Percentiles rank a stretch among this genome's conserved stretches.
Evolutionary conservation across 2,329 filamentous ascomycete species (phyloP).

Genomic region (Penicillium rolfsii): DNA sequence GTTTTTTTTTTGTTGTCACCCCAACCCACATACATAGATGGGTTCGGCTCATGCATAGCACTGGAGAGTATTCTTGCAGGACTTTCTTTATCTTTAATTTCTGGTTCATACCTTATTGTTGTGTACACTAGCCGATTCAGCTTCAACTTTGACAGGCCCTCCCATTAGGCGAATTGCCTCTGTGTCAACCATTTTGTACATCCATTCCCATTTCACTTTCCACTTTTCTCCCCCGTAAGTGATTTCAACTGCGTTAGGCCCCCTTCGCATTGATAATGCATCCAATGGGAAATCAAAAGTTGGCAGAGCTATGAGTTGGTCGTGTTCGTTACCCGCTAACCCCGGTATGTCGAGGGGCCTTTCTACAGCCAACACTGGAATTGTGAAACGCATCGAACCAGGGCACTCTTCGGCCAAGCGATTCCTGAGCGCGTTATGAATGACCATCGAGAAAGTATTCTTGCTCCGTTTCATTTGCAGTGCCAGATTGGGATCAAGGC

Average conservation of each 20-base stretch:
- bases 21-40: conserved; percentile 22
- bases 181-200: conserved; percentile 45
- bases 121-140: conserved; percentile 33
- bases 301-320: conserved; percentile 32
- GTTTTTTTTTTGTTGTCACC: conserved; percentile 21
- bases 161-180: conserved; percentile 39
- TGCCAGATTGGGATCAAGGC: conserved; percentile 12
- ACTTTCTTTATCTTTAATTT: conserved; percentile 19
- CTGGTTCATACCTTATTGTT: conserved; percentile 19
- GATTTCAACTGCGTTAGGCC: conserved; percentile 13
- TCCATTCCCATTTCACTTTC: conserved; percentile 44
- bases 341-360: background rate
- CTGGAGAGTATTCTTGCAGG: conserved; percentile 25
- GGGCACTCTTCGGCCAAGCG: conserved; percentile 38
- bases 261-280: conserved; percentile 5
- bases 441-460: conserved; percentile 2
- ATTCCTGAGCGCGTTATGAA: conserved; percentile 8
- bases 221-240: conserved; percentile 17
- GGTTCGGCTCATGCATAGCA: conserved; percentile 29
- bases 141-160: conserved; percentile 27
- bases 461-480: conserved; percentile 1
- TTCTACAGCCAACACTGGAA: conserved; percentile 43
- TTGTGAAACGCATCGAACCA: conserved; percentile 45
- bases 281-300: conserved; percentile 32
- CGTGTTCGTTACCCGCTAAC: background rate